Conservation (phyloP, 768 basidiomycete genomes). For the Butyriboletus loyo region DNA sequence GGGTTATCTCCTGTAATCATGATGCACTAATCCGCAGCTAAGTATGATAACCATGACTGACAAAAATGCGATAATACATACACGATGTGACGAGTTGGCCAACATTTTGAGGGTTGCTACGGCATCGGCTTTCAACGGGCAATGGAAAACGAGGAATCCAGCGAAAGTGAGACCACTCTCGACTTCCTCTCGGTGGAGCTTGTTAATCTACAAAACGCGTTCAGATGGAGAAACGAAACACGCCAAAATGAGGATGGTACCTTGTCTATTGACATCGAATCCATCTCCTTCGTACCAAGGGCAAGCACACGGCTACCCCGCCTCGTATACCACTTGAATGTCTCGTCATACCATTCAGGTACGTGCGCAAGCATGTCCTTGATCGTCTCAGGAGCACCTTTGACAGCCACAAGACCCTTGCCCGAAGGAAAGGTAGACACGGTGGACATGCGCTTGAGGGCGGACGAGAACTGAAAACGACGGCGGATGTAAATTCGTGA, state of each 20-base stretch:
- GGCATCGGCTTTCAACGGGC: constrained; percentile 93
- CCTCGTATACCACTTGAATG: constrained; percentile 92
- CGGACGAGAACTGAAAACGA: constrained; percentile 97
- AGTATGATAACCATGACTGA: not conserved
- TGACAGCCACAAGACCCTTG: constrained; percentile 69
- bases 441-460: constrained; percentile 97
- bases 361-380: constrained; percentile 76
- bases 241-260: constrained; percentile 37
- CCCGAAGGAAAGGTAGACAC: constrained; percentile 66
- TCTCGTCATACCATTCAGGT: constrained; percentile 85
- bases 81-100: constrained; percentile 92
- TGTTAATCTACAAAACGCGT: constrained; percentile 65
- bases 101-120: constrained; percentile 90
- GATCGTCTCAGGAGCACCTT: constrained; percentile 97
- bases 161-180: constrained; percentile 80
- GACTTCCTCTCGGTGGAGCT: constrained; percentile 74
- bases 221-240: not conserved
- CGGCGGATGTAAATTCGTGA: constrained; percentile 73
- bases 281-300: constrained; percentile 83
- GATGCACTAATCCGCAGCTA: constrained; percentile 60
- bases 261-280: constrained; percentile 65
- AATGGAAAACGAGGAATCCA: constrained; percentile 99
- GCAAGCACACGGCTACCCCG: constrained; percentile 93
- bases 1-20: constrained; percentile 99
- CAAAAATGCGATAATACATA: constrained; percentile 39